Evolutionary conservation across 345 rosid genomes (phyloP).

Genomic region (thale cress (Arabidopsis thaliana)): TAIR10.1 NC_003075.7:14302001-14302500

Average conservation of each 20-base stretch:
- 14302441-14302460: too few relatives aligned
- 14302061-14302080: not conserved
- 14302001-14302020: conserved; percentile 59
- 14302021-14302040: not conserved
- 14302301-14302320: too few relatives aligned
- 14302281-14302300: too few relatives aligned
- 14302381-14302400: too few relatives aligned
- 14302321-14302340: too few relatives aligned
- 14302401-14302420: too few relatives aligned
- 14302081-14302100: conserved; percentile 19
- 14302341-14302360: too few relatives aligned
- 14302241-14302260: not conserved
- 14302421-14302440: too few relatives aligned
- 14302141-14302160: conserved; percentile 2
- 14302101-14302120: not conserved
- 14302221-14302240: not conserved
- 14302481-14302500: too few relatives aligned
- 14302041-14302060: not conserved
- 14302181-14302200: not conserved
- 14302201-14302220: not conserved
- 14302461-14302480: too few relatives aligned
- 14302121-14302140: not conserved
- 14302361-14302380: too few relatives aligned
- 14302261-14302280: too few relatives aligned
- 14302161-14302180: conserved; percentile 28